phyloP scores from a whole-genome alignment of 352 stramenopile genomes.

The Thalassiosira livingstoniorum region DNA sequence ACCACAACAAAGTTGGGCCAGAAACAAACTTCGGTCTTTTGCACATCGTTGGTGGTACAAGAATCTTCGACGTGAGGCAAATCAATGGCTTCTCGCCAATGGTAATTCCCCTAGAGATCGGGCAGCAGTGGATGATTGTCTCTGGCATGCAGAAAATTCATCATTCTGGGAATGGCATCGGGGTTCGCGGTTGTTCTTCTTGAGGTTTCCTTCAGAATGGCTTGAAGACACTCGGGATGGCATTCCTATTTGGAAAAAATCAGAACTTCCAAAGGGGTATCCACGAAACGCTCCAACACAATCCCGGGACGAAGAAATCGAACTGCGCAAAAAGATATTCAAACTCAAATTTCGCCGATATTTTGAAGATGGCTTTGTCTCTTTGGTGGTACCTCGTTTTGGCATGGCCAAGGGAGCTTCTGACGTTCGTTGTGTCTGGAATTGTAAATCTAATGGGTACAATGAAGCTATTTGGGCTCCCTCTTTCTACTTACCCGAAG shows the following conservation, averaged over 20 bases:
- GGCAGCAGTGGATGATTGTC: slow-evolving; percentile 20
- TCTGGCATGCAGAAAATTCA: background rate
- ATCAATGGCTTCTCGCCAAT: background rate
- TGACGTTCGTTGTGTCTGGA: too few species aligned
- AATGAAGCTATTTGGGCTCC: too few species aligned
- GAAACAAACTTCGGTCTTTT: slow-evolving; percentile 6
- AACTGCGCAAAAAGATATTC: slow-evolving; percentile 35
- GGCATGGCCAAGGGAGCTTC: too few species aligned
- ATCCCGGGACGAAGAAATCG: slow-evolving; percentile 7
- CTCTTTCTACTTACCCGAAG: too few species aligned
- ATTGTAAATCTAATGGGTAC: too few species aligned
- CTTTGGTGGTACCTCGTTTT: too few species aligned
- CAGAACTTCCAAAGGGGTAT: background rate
- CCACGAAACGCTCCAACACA: background rate
- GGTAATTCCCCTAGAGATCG: background rate
- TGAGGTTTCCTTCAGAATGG: slow-evolving; percentile 35
- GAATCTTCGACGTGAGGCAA: background rate
- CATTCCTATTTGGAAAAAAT: slow-evolving; percentile 5
- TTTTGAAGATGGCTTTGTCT: slow-evolving; percentile 4
- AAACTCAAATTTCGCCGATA: slow-evolving; percentile 31
- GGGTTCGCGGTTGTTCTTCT: slow-evolving; percentile 44
- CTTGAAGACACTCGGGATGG: slow-evolving; percentile 27
- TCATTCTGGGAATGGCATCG: slow-evolving; percentile 52
- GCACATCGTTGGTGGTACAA: slow-evolving; percentile 4
- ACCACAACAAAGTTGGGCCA: background rate